Conservation (phyloP, 2,329 filamentous ascomycete species). For the Fusarium cyanostomum region DNA sequence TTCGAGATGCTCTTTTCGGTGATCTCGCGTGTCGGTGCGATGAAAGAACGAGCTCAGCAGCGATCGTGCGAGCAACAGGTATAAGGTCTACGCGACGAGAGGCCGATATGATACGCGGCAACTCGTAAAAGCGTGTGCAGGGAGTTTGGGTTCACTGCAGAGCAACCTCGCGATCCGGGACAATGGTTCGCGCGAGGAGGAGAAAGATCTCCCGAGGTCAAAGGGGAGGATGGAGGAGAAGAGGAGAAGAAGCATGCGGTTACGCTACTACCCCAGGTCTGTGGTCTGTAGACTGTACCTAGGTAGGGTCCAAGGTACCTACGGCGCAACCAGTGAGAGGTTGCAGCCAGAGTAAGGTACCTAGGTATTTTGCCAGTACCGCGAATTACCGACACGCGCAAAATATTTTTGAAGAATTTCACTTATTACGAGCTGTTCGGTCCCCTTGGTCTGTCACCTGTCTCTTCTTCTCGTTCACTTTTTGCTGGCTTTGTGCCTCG, state of each 20-base stretch:
- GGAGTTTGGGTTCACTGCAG: conserved; percentile 24
- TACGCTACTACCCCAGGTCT: conserved; percentile 1
- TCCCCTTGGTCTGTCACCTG: conserved; percentile 23
- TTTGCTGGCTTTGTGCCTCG: conserved; percentile 34
- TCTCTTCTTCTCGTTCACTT: conserved; percentile 26
- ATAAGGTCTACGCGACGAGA: conserved; percentile 19
- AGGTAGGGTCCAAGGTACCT: conserved; percentile 17
- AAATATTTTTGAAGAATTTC: conserved; percentile 3
- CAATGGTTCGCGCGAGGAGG: conserved; percentile 36
- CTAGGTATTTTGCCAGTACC: conserved; percentile 20
- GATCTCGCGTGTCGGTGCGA: conserved; percentile 28
- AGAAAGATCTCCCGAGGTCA: conserved; percentile 35
- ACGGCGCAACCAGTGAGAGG: conserved; percentile 2
- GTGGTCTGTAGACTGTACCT: too few relatives aligned
- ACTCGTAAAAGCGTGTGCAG: conserved; percentile 1
- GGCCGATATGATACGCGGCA: conserved; percentile 19
- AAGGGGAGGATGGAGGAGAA: conserved; percentile 22
- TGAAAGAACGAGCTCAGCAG: conserved; percentile 30
- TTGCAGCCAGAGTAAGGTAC: conserved; percentile 5
- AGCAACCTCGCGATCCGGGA: conserved; percentile 36
- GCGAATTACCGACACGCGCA: conserved; percentile 20
- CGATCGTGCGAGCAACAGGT: conserved; percentile 20
- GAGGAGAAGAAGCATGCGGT: conserved; percentile 3
- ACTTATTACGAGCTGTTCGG: conserved; percentile 21
- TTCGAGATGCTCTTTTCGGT: conserved; percentile 24